Percentiles rank a stretch among this genome's conserved stretches.
phyloP scores from a whole-genome alignment of 208 protist genomes.

The Trypanosoma conorhini region DNA sequence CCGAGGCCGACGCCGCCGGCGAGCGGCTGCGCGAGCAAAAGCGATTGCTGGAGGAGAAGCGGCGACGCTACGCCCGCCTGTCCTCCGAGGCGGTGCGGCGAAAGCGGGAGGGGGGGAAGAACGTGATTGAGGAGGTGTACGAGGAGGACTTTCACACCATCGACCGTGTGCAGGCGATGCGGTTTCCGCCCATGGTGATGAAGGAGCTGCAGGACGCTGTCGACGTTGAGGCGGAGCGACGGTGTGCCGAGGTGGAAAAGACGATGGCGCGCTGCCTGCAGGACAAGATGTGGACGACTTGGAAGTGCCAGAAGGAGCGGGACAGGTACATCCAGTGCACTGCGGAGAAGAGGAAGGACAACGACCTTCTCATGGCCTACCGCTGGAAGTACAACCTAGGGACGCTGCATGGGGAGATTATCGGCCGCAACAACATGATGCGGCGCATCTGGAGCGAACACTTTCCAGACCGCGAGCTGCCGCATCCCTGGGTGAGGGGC shows the following conservation, averaged over 20 bases:
- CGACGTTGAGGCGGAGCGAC: constrained; percentile 57
- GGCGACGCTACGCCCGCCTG: constrained; percentile 18
- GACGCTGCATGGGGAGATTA: constrained; percentile 74
- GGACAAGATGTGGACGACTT: constrained; percentile 89
- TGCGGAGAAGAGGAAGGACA: constrained; percentile 38
- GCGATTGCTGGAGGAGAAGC: constrained; percentile 5
- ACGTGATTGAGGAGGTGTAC: constrained; percentile 76
- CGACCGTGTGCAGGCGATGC: constrained; percentile 71
- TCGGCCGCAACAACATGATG: constrained; percentile 84
- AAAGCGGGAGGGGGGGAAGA: constrained; percentile 19
- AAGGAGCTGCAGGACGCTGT: constrained; percentile 64
- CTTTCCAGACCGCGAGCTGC: constrained; percentile 78
- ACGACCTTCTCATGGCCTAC: constrained; percentile 59
- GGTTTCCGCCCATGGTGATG: constrained; percentile 65
- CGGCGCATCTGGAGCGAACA: constrained; percentile 69
- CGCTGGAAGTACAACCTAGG: constrained; percentile 89
- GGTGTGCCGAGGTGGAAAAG: constrained; percentile 76
- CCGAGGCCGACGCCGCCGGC: neutral
- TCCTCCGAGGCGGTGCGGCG: constrained; percentile 8
- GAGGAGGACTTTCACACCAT: constrained; percentile 81
- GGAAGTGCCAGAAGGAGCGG: constrained; percentile 91
- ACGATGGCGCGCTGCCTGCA: constrained; percentile 83
- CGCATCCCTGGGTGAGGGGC: constrained; percentile 82
- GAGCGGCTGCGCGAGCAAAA: neutral
- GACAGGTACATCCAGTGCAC: constrained; percentile 73